phyloP scores from a whole-genome alignment of 2,329 filamentous ascomycete species.

The Colletotrichum destructivum region DNA sequence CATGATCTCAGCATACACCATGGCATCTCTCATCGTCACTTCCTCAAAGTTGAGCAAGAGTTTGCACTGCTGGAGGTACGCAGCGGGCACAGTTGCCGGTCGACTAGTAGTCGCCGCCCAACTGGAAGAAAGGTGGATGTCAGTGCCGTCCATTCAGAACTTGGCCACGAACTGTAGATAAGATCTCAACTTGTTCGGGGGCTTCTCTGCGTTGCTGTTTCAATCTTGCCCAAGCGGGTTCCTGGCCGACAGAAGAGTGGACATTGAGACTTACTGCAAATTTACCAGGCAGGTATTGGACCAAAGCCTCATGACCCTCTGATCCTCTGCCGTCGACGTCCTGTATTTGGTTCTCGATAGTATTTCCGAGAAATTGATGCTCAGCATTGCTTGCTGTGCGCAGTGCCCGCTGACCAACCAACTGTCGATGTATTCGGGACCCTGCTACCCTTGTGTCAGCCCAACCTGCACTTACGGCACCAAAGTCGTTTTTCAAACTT shows the following conservation, averaged over 20 bases:
- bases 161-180: no score
- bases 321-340: conserved; percentile 51
- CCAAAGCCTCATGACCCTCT: conserved; percentile 54
- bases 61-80: conserved; percentile 58
- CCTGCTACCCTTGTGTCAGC: conserved; percentile 14
- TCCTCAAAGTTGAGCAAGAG: conserved; percentile 57
- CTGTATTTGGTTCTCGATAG: conserved; percentile 53
- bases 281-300: conserved; percentile 56
- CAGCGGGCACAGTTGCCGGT: conserved; percentile 54
- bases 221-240: no score
- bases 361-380: conserved; percentile 59
- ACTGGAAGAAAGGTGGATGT: conserved; percentile 43
- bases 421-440: conserved; percentile 58
- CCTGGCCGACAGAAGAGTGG: background rate
- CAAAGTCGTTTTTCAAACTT: background rate
- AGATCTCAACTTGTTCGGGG: no score
- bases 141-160: background rate
- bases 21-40: conserved; percentile 58
- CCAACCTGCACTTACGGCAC: background rate
- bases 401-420: conserved; percentile 60
- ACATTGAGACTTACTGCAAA: conserved; percentile 48
- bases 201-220: background rate
- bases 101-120: conserved; percentile 59
- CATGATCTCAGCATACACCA: conserved; percentile 57
- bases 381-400: conserved; percentile 60